phyloP scores from a whole-genome alignment of 139 green algal genomes.

The Edaphochlamys debaryana region DNA sequence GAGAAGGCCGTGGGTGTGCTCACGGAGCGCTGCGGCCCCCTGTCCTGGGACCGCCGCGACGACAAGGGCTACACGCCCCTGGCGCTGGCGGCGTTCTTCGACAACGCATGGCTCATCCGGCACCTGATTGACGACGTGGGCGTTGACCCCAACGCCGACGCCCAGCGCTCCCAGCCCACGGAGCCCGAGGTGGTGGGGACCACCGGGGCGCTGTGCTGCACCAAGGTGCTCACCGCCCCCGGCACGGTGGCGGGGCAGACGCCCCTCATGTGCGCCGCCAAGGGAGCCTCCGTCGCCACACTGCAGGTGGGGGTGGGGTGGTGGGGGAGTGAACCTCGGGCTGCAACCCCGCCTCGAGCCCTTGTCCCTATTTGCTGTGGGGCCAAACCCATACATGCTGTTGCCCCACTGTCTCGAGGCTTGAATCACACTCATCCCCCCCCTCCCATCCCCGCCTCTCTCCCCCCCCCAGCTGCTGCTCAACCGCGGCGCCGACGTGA shows the following conservation, averaged over 20 bases:
- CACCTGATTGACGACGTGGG: constrained; percentile 18
- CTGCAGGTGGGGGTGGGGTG: constrained; percentile 14
- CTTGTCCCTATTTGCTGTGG: too few relatives aligned
- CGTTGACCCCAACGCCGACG: constrained; percentile 8
- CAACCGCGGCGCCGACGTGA: constrained; percentile 16
- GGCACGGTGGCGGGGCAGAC: constrained; percentile 32
- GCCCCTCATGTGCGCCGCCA: constrained; percentile 54
- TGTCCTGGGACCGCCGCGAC: constrained; percentile 42
- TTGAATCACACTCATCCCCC: constrained; percentile 26
- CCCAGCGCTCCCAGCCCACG: constrained; percentile 14
- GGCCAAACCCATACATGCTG: too few relatives aligned
- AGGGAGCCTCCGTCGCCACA: constrained; percentile 33
- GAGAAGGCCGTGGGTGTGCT: constrained; percentile 36
- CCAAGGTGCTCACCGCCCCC: not conserved
- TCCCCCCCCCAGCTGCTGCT: constrained; percentile 36
- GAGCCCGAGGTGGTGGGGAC: constrained; percentile 26
- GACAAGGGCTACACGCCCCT: constrained; percentile 49
- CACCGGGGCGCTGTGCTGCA: constrained; percentile 24
- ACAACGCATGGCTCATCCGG: constrained; percentile 51
- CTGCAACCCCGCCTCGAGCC: too few relatives aligned
- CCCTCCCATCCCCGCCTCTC: too few relatives aligned
- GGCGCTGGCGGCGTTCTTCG: constrained; percentile 43
- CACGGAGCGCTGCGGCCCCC: not conserved
- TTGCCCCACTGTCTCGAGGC: too few relatives aligned
- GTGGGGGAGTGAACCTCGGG: not conserved